Conservation (phyloP, 495 filamentous ascomycete species). For the Trichoderma parareesei region DNA sequence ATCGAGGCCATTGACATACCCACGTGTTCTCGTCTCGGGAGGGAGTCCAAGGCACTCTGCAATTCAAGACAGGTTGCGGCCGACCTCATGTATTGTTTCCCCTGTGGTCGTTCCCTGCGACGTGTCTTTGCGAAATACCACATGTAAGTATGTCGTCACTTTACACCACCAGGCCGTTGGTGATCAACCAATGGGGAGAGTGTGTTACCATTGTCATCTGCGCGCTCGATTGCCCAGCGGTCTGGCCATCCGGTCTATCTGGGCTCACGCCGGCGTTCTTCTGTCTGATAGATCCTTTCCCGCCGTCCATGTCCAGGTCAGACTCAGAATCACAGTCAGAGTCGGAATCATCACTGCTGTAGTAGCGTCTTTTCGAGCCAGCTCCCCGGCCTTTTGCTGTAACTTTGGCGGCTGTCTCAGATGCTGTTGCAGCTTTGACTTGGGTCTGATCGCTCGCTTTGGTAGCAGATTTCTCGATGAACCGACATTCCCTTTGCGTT, state of each 20-base stretch:
- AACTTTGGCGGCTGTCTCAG: too few relatives aligned
- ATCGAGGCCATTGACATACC: constrained; percentile 15
- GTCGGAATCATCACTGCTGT: neutral
- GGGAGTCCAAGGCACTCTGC: constrained; percentile 11
- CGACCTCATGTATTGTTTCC: neutral
- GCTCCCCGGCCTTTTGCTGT: too few relatives aligned
- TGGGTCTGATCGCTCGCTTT: neutral
- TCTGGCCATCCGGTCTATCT: neutral
- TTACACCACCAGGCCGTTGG: too few relatives aligned
- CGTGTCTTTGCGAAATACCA: too few relatives aligned
- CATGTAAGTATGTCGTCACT: too few relatives aligned
- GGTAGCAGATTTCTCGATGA: constrained; percentile 17
- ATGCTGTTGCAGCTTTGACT: too few relatives aligned
- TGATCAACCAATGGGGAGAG: too few relatives aligned
- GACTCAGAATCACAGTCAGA: constrained; percentile 9
- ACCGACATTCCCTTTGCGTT: constrained; percentile 32
- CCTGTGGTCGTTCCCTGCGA: neutral
- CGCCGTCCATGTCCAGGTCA: constrained; percentile 8
- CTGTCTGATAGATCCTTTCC: neutral
- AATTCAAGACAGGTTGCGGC: neutral
- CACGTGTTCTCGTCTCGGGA: constrained; percentile 17
- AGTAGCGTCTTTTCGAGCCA: too few relatives aligned
- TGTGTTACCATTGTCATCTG: too few relatives aligned
- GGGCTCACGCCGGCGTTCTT: neutral
- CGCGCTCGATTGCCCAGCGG: too few relatives aligned